Base-by-base conservation (phyloP, 2,329 filamentous ascomycete genomes). In the Botryotinia globosa region DNA sequence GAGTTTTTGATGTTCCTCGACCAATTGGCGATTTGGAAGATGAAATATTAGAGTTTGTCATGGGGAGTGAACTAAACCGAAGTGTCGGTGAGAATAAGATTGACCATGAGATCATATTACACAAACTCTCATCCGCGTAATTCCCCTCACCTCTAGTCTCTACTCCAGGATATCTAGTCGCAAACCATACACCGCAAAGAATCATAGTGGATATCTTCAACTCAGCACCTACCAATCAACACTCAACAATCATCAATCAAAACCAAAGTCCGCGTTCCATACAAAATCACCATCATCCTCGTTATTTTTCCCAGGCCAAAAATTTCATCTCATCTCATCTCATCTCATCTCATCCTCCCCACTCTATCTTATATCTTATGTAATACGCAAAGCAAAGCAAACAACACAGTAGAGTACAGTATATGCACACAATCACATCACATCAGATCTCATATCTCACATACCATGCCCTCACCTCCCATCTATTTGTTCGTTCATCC, bases 291-390 rank as follows among this genome's bases (percentile, higher is more conserved):
- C 0, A 54, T 54, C 0, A 54, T 54, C 48, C 25, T n/a, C 48
- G 14, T 54, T 22, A 4, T 16, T 16, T 7, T 66, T 37, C 51
- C 66, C 62, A 67, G 37, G 29, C 62, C 62, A 37, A 44, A 25
- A 37, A 56, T 71, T 61, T 71, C 32, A 32, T 65, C 69, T 71
- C 32, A 32, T 65, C 34, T 65, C 54, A 56, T 71, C 69, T 71
- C 39, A 71, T 65, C 34, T 65, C 54, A 39, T 54, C 68, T 42
- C 54, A 63, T 29, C 44, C 18, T 65, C 58, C 68, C 58, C 44
- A 65, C 67, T n/a, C 48, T 16, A 54, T 54, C 48, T 54, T 44
- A 39, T 48, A 66, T 71, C 69, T 71, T 65, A 71, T 65, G 59
- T 71, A 71, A 71, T 51, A 29, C 39, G 45, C 29, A 70, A n/a